Evolutionary conservation across 176 grass and related monocot species (phyloP).

Genomic region (Pontederia paniculata): DNA sequence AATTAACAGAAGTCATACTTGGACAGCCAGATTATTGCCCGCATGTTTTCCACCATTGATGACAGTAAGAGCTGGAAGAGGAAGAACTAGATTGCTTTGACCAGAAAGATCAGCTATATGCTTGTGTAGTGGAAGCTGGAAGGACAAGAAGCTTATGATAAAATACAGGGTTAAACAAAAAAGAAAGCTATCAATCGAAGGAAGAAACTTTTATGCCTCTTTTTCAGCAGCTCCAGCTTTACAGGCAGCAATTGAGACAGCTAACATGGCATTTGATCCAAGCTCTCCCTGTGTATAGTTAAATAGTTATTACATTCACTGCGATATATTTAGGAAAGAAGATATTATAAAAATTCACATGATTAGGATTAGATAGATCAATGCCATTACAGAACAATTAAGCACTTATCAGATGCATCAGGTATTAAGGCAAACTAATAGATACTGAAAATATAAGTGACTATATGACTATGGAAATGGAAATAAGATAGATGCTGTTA

Average conservation of each 20-base stretch:
- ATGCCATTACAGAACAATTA: neutral
- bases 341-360: no score
- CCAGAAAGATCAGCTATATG: constrained; percentile 92
- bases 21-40: constrained; percentile 56
- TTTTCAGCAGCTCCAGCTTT: constrained; percentile 97
- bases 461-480: no score
- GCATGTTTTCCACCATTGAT: constrained; percentile 94
- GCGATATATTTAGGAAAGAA: neutral
- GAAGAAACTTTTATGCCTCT: constrained; percentile 37
- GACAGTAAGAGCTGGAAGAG: constrained; percentile 74
- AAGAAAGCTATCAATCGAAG: constrained; percentile 2
- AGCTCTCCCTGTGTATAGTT: constrained; percentile 46
- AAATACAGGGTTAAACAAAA: neutral
- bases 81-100: constrained; percentile 60
- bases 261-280: constrained; percentile 82
- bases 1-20: constrained; percentile 38
- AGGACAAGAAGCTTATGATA: constrained; percentile 9
- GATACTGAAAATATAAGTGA: no score
- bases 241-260: constrained; percentile 96
- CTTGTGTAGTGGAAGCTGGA: constrained; percentile 82
- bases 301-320: constrained; percentile 6
- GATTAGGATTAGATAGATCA: no score
- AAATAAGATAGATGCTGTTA: no score
- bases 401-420: no score
- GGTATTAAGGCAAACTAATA: no score